These are phyloP conservation scores for Artemisia tridentata DNA, from an alignment of 129 eudicot species.

Conservation along the genomic window DNA sequence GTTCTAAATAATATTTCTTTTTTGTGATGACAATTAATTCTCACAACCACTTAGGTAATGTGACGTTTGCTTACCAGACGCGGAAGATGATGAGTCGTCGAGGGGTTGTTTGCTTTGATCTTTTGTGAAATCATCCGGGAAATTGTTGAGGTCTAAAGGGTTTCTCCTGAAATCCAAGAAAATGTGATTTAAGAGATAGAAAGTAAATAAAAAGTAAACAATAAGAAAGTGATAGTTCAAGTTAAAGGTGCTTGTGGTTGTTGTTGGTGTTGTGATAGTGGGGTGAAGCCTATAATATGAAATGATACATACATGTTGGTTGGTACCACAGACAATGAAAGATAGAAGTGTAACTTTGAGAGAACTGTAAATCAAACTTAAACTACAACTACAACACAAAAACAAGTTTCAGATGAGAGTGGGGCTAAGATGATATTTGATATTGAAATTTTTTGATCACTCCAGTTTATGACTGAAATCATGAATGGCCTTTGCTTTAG, in stretches of 20 bases:
- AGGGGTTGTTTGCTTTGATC: conserved; percentile 57
- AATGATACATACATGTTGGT: conserved; percentile 20
- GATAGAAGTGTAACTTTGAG: conserved; percentile 28
- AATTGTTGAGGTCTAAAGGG: conserved; percentile 91
- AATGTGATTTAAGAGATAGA: conserved; percentile 10
- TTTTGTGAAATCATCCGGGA: conserved; percentile 73
- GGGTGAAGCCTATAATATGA: conserved; percentile 32
- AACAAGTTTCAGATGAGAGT: conserved; percentile 31
- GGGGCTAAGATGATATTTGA: conserved; percentile 21
- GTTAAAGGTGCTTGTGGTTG: background rate
- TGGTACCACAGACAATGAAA: conserved; percentile 55
- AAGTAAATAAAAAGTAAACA: conserved; percentile 10
- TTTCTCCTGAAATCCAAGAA: conserved; percentile 67
- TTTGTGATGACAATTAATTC: no score
- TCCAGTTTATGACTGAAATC: conserved; percentile 52
- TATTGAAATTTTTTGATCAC: conserved; percentile 38
- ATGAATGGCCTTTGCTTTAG: conserved; percentile 1
- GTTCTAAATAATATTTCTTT: background rate
- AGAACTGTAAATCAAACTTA: conserved; percentile 9
- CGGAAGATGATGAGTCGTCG: conserved; percentile 80
- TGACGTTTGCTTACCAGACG: conserved; percentile 38
- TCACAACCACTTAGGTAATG: background rate
- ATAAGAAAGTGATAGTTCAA: conserved; percentile 27
- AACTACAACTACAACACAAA: conserved; percentile 12
- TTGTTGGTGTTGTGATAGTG: conserved; percentile 6